phyloP scores from a whole-genome alignment of 257 asterid genomes.

The Echium plantagineum region DNA sequence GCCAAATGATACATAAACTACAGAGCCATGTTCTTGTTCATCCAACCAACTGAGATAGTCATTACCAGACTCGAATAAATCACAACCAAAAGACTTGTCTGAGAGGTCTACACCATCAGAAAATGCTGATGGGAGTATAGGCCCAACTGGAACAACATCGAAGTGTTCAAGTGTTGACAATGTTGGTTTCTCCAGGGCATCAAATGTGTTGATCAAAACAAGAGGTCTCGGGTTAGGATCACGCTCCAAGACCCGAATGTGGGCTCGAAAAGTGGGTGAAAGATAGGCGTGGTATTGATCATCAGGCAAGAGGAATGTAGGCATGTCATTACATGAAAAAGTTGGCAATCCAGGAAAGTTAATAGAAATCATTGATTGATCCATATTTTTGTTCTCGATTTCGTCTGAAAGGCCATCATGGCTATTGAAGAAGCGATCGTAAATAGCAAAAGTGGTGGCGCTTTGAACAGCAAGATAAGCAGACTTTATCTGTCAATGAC shows the following conservation, averaged over 20 bases:
- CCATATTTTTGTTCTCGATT: neutral
- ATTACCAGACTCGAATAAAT: conserved; percentile 19
- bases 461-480: conserved; percentile 41
- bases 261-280: conserved; percentile 23
- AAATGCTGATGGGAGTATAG: conserved; percentile 38
- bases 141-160: conserved; percentile 35
- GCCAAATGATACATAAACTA: conserved; percentile 51
- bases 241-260: conserved; percentile 27
- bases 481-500: conserved; percentile 18
- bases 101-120: conserved; percentile 19
- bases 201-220: conserved; percentile 37
- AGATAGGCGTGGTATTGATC: conserved; percentile 1
- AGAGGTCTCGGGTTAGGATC: conserved; percentile 14
- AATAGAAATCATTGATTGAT: conserved; percentile 7
- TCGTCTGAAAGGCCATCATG: conserved; percentile 4
- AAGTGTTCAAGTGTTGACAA: conserved; percentile 17
- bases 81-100: conserved; percentile 38
- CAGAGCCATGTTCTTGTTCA: conserved; percentile 22
- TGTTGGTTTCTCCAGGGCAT: conserved; percentile 34
- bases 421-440: conserved; percentile 21
- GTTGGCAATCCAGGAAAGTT: conserved; percentile 29
- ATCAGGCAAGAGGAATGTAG: conserved; percentile 25
- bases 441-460: conserved; percentile 40
- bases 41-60: conserved; percentile 40
- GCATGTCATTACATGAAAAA: conserved; percentile 27